Base-by-base conservation (phyloP, 129 eudicot species). In the Deinandra increscens region DNA sequence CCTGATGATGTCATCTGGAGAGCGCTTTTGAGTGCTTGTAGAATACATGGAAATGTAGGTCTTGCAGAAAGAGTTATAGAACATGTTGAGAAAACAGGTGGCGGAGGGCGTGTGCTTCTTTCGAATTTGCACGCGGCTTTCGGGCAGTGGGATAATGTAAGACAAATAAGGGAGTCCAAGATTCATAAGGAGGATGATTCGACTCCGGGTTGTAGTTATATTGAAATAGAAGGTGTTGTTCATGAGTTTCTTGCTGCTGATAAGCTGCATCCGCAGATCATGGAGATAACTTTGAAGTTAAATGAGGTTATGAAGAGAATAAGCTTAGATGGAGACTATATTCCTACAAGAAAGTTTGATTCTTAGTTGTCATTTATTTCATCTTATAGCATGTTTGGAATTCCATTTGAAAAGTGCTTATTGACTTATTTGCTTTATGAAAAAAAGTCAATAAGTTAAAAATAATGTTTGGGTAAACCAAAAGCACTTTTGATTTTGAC, bases 1-100 rank as follows among this genome's bases (percentile, higher is more conserved):
- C 76, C 87, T 2, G 87, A 80, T 66, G 73, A 17, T 60, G 51
- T 83, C 14, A 77, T 83, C 6, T 79, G 81, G 81, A 44, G 83
- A 69, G 71, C 87, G 2, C 69, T 83, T 18, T 79, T 83, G 9
- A 77, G 84, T 46, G 73, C 84, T 43, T 83, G 87, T 76, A 64
- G 81, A 44, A 36, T 75, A 14, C 87, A 83, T 56, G 71, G 77
- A 70, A 63, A 76, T 68, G 71, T 66, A 29, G 38, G 43, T 44
- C 76, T 80, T 10, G 87, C 80, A 9, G 81, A 75, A 74, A 38
- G 71, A 19, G 22, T 81, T 31, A 71, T 67, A 1, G 49, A 45
- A 20, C 78, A 76, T 75, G 68, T 81, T 49, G 46, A 37, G 13
- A 18, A 45, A 39, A 60, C 41, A 38, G 62, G 60, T 15, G 70